Base-by-base conservation (phyloP, 2,329 filamentous ascomycete species). In the Penicillium sp. region DNA sequence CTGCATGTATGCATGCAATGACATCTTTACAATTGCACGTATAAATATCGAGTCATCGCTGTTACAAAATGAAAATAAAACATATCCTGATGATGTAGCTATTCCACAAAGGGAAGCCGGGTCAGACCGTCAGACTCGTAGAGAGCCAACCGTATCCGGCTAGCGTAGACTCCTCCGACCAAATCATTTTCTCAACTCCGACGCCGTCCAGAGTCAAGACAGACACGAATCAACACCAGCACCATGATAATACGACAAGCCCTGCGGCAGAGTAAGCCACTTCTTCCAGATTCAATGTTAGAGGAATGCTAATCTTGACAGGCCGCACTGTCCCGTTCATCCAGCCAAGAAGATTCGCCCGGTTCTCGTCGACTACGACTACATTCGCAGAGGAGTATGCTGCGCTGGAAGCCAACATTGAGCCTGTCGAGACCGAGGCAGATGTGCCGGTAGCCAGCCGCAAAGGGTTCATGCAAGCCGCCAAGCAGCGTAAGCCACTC, bases 231-330 rank as follows among this genome's bases (percentile, higher is more conserved):
- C 40, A 20, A 43, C 23, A 43, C 23, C 33, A 42, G 26, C 68
- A 71, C 54, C 50, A 76, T 76, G 74, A 75, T 75, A 67, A 66
- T 75, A 63, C 71, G 73, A 61, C 66, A 71, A 55, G 50, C 73
- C 62, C 60, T 69, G 66, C 72, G 72, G 68, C 74, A 76, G 58
- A 68, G 74, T 76, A 56, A 65, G 73, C 68, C 11, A 47, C 8
- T 9, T 45, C 23, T 3, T 40, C 51, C 46, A 59, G 33, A 47
- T 35, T 46, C 23, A n/a, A 14, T 18, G 43, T 28, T 38, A 40
- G 14, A n/a, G n/a, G n/a, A n/a, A n/a, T n/a, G n/a, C n/a, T n/a
- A n/a, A n/a, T n/a, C n/a, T n/a, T n/a, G n/a, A n/a, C n/a, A 74
- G 71, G 70, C 67, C 71, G 71, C 69, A 69, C 71, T 62, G 61